Base-by-base conservation (phyloP, 2,329 filamentous ascomycete species). In the Orbilia brochopaga region DNA sequence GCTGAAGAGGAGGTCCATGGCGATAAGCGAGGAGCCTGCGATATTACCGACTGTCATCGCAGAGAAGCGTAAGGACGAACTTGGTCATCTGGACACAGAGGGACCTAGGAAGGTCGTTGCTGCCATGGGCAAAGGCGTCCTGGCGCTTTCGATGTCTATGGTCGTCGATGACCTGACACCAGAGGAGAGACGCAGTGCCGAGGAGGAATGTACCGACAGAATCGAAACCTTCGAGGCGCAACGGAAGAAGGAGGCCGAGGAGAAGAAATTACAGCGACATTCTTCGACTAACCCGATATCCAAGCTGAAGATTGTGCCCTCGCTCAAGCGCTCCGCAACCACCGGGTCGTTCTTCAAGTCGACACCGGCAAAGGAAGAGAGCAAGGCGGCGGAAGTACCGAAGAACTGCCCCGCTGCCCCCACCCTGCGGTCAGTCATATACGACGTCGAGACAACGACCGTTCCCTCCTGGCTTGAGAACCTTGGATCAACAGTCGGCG, bases 111-210 rank as follows among this genome's bases (percentile, higher is more conserved):
- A 70, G 24, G 75, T 76, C 8, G 50, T 75, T 21, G 75, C 64
- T 15, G 75, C 74, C 48, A 75, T 75, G 32, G 74, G 74, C 48
- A 75, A 75, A 24, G 75, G 75, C 37, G 74, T 76, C 21, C 55
- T 75, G 37, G 63, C 60, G 11, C 54, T 76, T 17, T 70, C 74
- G 37, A 69, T 56, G 60, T 72, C 67, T 11, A 72, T 65, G 60
- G 44, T 65, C 17, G 55, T 61, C 2, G 67, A 72, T 42, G 61
- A 57, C 42, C 30, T 70, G 21, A 70, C 66, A 55, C 53, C 58
- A 17, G 66, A 70, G 37, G 66, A 70, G 35, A 50, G 66, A 46
- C 58, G 58, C 30, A 70, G 66, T 21, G 66, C 59, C 3, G 66
- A 70, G 8, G 35, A 59, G n/a, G 46, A 63, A 23, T 63, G 59